phyloP scores from a whole-genome alignment of 441 rosid species.

The Isatis lusitanica region DNA sequence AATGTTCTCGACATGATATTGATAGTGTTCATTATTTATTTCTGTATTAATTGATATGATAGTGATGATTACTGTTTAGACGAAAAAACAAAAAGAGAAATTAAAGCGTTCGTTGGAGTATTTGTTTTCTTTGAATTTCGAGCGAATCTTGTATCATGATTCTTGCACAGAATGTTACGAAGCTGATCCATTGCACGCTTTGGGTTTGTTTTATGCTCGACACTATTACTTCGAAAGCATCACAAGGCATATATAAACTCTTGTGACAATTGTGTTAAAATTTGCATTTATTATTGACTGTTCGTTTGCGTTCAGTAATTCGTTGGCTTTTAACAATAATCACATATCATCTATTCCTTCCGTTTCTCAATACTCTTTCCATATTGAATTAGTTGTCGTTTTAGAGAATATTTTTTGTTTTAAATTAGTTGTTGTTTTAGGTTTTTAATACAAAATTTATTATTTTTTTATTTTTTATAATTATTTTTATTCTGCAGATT shows the following conservation, averaged over 20 bases:
- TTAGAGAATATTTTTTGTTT: too few species aligned
- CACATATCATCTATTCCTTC: too few species aligned
- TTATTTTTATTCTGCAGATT: too few species aligned
- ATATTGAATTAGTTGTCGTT: too few species aligned
- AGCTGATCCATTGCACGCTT: slow-evolving; percentile 26
- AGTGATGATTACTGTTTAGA: slow-evolving; percentile 5
- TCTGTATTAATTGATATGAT: slow-evolving; percentile 14
- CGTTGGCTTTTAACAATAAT: too few species aligned
- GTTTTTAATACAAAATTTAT: too few species aligned
- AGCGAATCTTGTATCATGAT: slow-evolving; percentile 27
- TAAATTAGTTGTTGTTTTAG: too few species aligned
- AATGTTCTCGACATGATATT: slow-evolving; percentile 29
- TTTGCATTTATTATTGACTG: background rate
- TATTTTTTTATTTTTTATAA: too few species aligned
- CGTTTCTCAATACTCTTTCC: too few species aligned
- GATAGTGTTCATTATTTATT: slow-evolving; percentile 5
- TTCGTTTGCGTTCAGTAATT: background rate
- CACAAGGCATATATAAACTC: background rate
- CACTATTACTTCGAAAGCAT: slow-evolving; percentile 8
- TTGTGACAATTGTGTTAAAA: too few species aligned
- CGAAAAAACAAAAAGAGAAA: background rate
- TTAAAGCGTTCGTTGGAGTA: background rate
- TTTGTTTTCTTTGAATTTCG: slow-evolving; percentile 7
- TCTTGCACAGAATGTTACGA: slow-evolving; percentile 26
- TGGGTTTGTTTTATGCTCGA: slow-evolving; percentile 17